Percentiles rank a stretch among this genome's conserved stretches.
Conservation (phyloP, 2,329 filamentous ascomycete species). For the Paecilomyces niveus region DNA sequence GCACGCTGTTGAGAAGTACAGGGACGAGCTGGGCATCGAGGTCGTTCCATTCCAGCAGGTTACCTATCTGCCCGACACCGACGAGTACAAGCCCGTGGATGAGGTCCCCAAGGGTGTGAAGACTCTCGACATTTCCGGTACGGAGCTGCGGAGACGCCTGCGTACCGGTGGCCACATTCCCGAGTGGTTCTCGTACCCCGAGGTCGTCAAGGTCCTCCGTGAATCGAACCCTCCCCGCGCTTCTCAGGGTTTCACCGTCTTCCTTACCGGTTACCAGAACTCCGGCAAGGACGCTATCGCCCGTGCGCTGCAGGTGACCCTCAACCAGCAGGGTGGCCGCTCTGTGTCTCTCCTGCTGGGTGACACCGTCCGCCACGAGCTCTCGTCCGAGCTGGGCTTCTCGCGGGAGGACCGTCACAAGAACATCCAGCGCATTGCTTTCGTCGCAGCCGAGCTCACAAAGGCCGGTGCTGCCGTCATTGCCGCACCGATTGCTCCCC, state of each 20-base stretch:
- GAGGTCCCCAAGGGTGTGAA: constrained; percentile 76
- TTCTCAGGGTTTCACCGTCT: constrained; percentile 94
- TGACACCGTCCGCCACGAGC: constrained; percentile 87
- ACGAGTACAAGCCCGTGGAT: constrained; percentile 93
- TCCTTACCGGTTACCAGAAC: constrained; percentile 96
- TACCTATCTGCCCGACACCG: constrained; percentile 94
- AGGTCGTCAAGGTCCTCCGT: constrained; percentile 91
- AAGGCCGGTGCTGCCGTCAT: constrained; percentile 91
- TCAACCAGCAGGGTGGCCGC: constrained; percentile 96
- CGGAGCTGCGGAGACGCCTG: constrained; percentile 86
- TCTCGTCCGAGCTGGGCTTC: constrained; percentile 94
- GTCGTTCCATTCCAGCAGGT: constrained; percentile 99
- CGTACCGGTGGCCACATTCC: constrained; percentile 90
- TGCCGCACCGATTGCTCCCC: constrained; percentile 91
- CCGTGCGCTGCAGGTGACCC: constrained; percentile 87
- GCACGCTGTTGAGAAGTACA: constrained; percentile 92
- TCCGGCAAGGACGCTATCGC: constrained; percentile 95
- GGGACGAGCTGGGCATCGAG: constrained; percentile 92
- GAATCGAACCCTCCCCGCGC: constrained; percentile 91
- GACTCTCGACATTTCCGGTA: constrained; percentile 80
- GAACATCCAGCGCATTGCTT: constrained; percentile 94
- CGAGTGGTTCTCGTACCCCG: constrained; percentile 99
- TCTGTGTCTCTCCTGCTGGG: constrained; percentile 91
- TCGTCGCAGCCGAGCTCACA: constrained; percentile 91
- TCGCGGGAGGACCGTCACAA: constrained; percentile 83